Conservation (phyloP, 164 flowering plant genomes). For the Macadamia integrifolia region DNA sequence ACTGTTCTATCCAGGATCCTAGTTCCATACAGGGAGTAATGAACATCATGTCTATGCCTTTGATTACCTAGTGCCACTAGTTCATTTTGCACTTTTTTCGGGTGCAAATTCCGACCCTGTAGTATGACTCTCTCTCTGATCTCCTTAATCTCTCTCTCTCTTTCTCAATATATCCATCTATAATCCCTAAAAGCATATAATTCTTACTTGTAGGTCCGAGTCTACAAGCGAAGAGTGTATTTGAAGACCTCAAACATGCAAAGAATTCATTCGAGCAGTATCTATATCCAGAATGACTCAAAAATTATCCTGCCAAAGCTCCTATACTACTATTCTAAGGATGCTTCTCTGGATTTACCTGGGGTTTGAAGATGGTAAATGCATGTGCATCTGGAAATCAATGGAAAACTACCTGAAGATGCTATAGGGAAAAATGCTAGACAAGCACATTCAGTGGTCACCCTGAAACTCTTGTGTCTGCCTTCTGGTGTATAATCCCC, state of each 20-base stretch:
- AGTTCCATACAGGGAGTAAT: conserved; percentile 20
- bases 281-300: conserved; percentile 31
- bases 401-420: conserved; percentile 28
- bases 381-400: conserved; percentile 31
- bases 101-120: conserved; percentile 60
- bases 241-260: conserved; percentile 42
- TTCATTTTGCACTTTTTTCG: conserved; percentile 62
- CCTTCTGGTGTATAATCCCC: conserved; percentile 50
- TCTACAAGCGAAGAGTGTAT: conserved; percentile 40
- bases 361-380: conserved; percentile 35
- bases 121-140: conserved; percentile 34
- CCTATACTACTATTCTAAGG: conserved; percentile 42
- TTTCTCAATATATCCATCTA: too few species aligned
- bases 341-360: conserved; percentile 35
- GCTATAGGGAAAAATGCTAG: conserved; percentile 30
- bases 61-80: conserved; percentile 60
- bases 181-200: not conserved
- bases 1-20: conserved; percentile 39
- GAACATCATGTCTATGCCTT: conserved; percentile 43
- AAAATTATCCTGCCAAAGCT: conserved; percentile 54
- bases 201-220: conserved; percentile 36
- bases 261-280: conserved; percentile 45
- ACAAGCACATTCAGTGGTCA: conserved; percentile 40
- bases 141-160: not conserved
- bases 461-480: conserved; percentile 40